phyloP scores from a whole-genome alignment of 495 filamentous ascomycete genomes.

The Xylaria intraflava region DNA sequence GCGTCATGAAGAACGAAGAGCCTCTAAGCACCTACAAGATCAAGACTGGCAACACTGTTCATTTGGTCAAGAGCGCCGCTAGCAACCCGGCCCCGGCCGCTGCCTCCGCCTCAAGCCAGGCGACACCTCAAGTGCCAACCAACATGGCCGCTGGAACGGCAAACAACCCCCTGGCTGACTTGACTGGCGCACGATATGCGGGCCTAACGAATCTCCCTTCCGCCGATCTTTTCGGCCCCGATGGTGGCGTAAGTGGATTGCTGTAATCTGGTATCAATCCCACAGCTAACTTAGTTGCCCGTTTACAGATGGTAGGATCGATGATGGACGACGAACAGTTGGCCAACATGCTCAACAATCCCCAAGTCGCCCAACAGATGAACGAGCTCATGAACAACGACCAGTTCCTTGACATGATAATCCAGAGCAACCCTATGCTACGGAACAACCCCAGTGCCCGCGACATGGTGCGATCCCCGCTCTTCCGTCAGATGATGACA shows the following conservation, averaged over 20 bases:
- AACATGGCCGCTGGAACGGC: slow-evolving; percentile 91
- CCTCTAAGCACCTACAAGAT: slow-evolving; percentile 83
- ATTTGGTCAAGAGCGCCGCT: slow-evolving; percentile 89
- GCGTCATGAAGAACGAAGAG: slow-evolving; percentile 90
- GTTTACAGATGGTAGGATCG: slow-evolving; percentile 77
- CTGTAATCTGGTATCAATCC: not conserved
- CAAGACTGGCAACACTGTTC: slow-evolving; percentile 90
- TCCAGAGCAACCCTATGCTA: slow-evolving; percentile 79
- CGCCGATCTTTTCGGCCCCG: slow-evolving; percentile 85
- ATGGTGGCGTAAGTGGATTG: slow-evolving; percentile 76
- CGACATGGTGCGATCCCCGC: slow-evolving; percentile 75
- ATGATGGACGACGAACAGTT: slow-evolving; percentile 68
- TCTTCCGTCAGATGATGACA: slow-evolving; percentile 92
- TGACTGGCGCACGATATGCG: slow-evolving; percentile 93
- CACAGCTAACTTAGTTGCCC: slow-evolving; percentile 24
- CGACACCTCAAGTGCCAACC: slow-evolving; percentile 61
- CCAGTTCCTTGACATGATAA: slow-evolving; percentile 84
- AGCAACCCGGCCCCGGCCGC: slow-evolving; percentile 69
- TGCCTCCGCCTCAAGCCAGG: slow-evolving; percentile 44
- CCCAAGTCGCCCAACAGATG: slow-evolving; percentile 71
- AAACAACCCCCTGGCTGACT: slow-evolving; percentile 78
- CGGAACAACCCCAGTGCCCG: slow-evolving; percentile 76
- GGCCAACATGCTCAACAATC: slow-evolving; percentile 78
- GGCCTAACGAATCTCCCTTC: slow-evolving; percentile 85
- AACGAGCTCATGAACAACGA: slow-evolving; percentile 95